phyloP scores from a whole-genome alignment of 768 basidiomycete species.

The Saitozyma podzolica region DNA sequence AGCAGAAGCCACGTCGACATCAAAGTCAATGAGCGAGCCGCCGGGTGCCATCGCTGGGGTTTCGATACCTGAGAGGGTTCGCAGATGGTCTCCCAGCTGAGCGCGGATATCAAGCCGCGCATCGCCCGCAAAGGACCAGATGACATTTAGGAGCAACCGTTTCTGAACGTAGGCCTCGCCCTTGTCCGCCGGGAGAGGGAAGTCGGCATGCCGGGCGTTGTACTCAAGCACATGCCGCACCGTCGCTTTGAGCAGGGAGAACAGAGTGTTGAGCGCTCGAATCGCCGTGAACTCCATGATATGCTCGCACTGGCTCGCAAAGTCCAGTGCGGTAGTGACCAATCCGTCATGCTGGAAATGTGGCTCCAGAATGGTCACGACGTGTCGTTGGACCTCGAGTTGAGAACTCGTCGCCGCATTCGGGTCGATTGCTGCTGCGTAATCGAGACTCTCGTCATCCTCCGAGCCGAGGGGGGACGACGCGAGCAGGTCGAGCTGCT shows the following conservation, averaged over 20 bases:
- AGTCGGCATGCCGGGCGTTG: constrained; percentile 91
- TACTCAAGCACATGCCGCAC: constrained; percentile 90
- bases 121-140: constrained; percentile 98
- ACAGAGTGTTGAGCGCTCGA: constrained; percentile 90
- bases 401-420: constrained; percentile 51
- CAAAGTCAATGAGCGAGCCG: constrained; percentile 84
- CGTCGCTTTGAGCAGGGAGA: constrained; percentile 96
- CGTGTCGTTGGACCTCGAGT: constrained; percentile 46
- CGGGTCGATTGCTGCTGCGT: constrained; percentile 47
- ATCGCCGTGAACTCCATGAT: constrained; percentile 98
- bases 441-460: constrained; percentile 62
- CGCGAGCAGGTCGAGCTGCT: constrained; percentile 78
- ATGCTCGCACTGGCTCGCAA: constrained; percentile 83
- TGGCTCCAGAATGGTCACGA: constrained; percentile 68
- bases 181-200: constrained; percentile 79
- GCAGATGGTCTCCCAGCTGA: constrained; percentile 82
- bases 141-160: constrained; percentile 82
- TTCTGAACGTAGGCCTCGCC: constrained; percentile 90
- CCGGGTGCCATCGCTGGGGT: constrained; percentile 73
- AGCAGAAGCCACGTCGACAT: constrained; percentile 79
- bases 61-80: constrained; percentile 83
- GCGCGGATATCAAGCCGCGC: constrained; percentile 86
- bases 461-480: constrained; percentile 78
- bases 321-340: constrained; percentile 72
- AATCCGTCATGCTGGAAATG: constrained; percentile 82